A percentile compares a stretch with the other conserved stretches of the same genome.
Evolutionary conservation across 2,329 filamentous ascomycete genomes (phyloP).

Genomic region (Calonectria naviculata): DNA sequence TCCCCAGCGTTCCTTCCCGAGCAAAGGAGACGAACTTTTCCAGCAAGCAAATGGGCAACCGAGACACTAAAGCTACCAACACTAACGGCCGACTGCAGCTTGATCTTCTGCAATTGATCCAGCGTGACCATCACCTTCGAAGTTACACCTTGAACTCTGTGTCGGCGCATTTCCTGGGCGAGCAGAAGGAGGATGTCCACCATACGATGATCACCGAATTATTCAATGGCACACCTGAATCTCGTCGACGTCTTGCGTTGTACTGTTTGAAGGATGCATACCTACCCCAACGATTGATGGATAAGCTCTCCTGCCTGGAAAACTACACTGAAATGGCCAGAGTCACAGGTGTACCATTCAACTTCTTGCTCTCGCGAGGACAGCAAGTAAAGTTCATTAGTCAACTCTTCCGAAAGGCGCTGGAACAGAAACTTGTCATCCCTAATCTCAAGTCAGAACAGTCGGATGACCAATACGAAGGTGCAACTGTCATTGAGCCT

Average conservation of each 20-base stretch:
- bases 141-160: slow-evolving; percentile 99
- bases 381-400: slow-evolving; percentile 99
- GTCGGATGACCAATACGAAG: slow-evolving; percentile 92
- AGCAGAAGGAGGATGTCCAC: slow-evolving; percentile 99
- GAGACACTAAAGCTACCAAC: slow-evolving; percentile 94
- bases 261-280: slow-evolving; percentile 99
- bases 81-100: slow-evolving; percentile 94
- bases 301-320: slow-evolving; percentile 97
- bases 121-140: slow-evolving; percentile 92
- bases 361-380: slow-evolving; percentile 88
- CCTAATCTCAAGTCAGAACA: slow-evolving; percentile 81
- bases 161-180: slow-evolving; percentile 91
- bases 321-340: slow-evolving; percentile 99
- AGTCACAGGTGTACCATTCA: slow-evolving; percentile 98
- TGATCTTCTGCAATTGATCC: slow-evolving; percentile 93
- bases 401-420: slow-evolving; percentile 93
- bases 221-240: slow-evolving; percentile 96
- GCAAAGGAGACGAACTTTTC: slow-evolving; percentile 88
- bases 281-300: slow-evolving; percentile 91
- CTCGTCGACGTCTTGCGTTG: slow-evolving; percentile 87
- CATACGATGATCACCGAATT: slow-evolving; percentile 99
- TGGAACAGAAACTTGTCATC: slow-evolving; percentile 93
- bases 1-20: slow-evolving; percentile 77
- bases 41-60: slow-evolving; percentile 98
- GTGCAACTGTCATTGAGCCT: slow-evolving; percentile 97